Conservation (phyloP, 495 filamentous ascomycete species). For the Tricharina praecox region DNA sequence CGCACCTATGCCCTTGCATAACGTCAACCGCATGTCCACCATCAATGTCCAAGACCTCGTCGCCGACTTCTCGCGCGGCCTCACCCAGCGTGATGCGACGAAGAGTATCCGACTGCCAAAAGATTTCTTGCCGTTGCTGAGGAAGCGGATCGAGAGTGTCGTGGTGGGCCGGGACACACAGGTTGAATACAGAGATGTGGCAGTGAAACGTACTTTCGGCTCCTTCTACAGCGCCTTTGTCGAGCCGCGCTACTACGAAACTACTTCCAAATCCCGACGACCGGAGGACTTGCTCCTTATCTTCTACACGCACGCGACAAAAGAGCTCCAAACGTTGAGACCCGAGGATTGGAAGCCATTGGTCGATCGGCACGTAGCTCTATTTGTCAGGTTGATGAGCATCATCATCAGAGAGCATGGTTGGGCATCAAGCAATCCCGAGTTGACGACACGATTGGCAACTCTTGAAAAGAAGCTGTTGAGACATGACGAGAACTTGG, state of each 20-base stretch:
- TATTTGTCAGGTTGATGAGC: slow-evolving; percentile 79
- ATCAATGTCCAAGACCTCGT: slow-evolving; percentile 32
- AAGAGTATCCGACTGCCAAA: slow-evolving; percentile 66
- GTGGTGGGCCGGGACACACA: slow-evolving; percentile 54
- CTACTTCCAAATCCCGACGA: slow-evolving; percentile 82
- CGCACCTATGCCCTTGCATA: slow-evolving; percentile 42
- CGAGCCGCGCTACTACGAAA: slow-evolving; percentile 50
- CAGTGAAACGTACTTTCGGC: slow-evolving; percentile 66
- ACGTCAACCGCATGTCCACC: slow-evolving; percentile 47
- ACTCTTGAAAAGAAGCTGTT: slow-evolving; percentile 86
- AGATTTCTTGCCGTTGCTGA: slow-evolving; percentile 53
- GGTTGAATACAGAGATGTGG: slow-evolving; percentile 58
- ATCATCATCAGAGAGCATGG: slow-evolving; percentile 63
- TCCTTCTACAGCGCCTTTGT: slow-evolving; percentile 63
- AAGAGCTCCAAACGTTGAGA: slow-evolving; percentile 72
- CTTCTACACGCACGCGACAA: slow-evolving; percentile 80
- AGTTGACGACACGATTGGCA: slow-evolving; percentile 58
- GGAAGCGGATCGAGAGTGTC: slow-evolving; percentile 50
- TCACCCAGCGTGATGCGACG: slow-evolving; percentile 36
- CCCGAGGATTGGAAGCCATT: slow-evolving; percentile 84
- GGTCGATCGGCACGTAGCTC: slow-evolving; percentile 83
- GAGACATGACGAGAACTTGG: slow-evolving; percentile 83
- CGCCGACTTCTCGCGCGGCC: slow-evolving; percentile 20
- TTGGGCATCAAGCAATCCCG: slow-evolving; percentile 42
- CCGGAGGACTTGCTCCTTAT: slow-evolving; percentile 78